These are phyloP conservation scores for Pythium phragmiticola DNA, from an alignment of 352 stramenopile genomes.

Conservation along the genomic window DNA sequence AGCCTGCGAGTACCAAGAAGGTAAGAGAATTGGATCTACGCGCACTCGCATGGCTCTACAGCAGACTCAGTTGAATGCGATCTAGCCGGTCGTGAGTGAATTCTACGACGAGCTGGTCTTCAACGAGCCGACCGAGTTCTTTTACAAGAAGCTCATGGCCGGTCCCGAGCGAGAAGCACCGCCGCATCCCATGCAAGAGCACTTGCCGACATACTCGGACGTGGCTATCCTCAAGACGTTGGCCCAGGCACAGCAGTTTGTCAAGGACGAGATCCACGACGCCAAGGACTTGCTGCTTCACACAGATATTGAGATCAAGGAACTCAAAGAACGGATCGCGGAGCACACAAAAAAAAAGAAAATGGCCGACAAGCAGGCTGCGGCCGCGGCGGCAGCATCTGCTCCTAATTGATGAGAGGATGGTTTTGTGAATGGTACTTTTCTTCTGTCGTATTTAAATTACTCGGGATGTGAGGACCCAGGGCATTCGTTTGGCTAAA, in stretches of 20 bases:
- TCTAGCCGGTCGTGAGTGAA: conserved; percentile 93
- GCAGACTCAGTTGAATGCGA: background rate
- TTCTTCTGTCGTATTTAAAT: conserved; percentile 23
- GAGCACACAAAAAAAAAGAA: conserved; percentile 83
- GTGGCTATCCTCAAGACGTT: conserved; percentile 85
- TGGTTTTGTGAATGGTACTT: background rate
- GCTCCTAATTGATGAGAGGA: conserved; percentile 7
- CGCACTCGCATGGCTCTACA: background rate
- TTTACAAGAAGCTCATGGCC: conserved; percentile 92
- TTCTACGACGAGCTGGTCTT: conserved; percentile 99
- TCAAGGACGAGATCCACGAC: conserved; percentile 70
- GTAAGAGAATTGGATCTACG: conserved; percentile 24
- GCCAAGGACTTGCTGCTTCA: conserved; percentile 69
- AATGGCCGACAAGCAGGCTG: conserved; percentile 48
- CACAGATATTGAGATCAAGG: conserved; percentile 68
- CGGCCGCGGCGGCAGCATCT: conserved; percentile 16
- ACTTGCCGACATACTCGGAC: conserved; percentile 89
- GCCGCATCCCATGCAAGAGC: conserved; percentile 72
- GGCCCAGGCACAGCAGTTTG: conserved; percentile 75
- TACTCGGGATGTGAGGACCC: conserved; percentile 17
- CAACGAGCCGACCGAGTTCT: conserved; percentile 94
- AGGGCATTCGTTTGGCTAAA: conserved; percentile 17
- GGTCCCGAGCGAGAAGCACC: conserved; percentile 64
- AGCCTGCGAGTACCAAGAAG: conserved; percentile 90
- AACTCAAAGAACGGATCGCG: conserved; percentile 70